phyloP scores from a whole-genome alignment of 495 filamentous ascomycete genomes.

The Xylaria flabelliformis region DNA sequence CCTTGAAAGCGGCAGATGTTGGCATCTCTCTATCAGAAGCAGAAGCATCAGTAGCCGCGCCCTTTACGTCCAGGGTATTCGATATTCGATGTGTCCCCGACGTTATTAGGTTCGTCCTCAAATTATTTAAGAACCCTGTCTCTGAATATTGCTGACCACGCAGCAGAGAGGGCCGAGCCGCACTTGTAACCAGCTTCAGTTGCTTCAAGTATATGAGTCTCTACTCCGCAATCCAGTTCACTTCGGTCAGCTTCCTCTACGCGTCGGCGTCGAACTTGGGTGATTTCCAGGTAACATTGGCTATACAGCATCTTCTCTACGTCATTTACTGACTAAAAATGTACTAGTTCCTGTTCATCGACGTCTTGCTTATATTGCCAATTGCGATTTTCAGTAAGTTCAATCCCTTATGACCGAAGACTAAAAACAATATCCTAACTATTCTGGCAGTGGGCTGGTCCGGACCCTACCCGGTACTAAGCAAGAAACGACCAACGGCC shows the following conservation, averaged over 20 bases:
- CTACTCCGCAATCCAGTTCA: constrained; percentile 99
- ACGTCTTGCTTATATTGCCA: constrained; percentile 88
- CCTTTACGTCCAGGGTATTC: constrained; percentile 94
- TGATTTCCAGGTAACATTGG: constrained; percentile 78
- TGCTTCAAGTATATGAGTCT: constrained; percentile 99
- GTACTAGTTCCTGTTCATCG: constrained; percentile 86
- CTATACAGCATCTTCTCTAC: neutral
- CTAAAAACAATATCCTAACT: constrained; percentile 17
- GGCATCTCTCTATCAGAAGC: constrained; percentile 98
- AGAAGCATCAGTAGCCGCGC: constrained; percentile 96
- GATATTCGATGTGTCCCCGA: constrained; percentile 97
- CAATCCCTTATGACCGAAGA: constrained; percentile 32
- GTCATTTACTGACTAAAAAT: constrained; percentile 21
- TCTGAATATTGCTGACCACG: constrained; percentile 34
- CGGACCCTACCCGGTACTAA: constrained; percentile 77
- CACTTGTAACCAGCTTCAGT: constrained; percentile 96
- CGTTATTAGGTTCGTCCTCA: constrained; percentile 63
- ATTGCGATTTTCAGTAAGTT: constrained; percentile 83
- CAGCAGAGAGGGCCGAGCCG: constrained; percentile 81
- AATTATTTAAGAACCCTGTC: constrained; percentile 43
- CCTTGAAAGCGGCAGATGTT: constrained; percentile 96
- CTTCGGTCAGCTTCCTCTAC: constrained; percentile 97
- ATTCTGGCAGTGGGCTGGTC: constrained; percentile 83
- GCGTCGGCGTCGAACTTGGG: constrained; percentile 94
- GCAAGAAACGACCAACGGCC: constrained; percentile 85